Evolutionary conservation across 345 rosid species (phyloP).

Genomic region (Salix exigua): DNA sequence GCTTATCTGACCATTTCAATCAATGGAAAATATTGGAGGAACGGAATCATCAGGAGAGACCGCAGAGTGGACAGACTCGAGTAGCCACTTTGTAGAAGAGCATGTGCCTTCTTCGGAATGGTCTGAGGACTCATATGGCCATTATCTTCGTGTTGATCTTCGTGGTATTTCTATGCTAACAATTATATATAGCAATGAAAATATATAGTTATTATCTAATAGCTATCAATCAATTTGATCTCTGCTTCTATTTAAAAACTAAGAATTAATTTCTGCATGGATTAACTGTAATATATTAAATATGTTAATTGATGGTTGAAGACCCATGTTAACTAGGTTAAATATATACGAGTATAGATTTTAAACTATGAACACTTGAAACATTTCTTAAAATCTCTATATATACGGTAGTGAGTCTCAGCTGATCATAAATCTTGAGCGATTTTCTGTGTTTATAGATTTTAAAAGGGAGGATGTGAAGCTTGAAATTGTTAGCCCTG

Average conservation of each 20-base stretch:
- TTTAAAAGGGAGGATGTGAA: constrained; percentile 45
- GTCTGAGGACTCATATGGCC: constrained; percentile 38
- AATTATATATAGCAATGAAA: not conserved
- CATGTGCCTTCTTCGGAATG: constrained; percentile 43
- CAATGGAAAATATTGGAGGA: constrained; percentile 24
- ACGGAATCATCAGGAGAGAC: not conserved
- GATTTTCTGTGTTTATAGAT: constrained; percentile 7
- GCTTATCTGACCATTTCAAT: not conserved
- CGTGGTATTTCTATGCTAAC: constrained; percentile 36
- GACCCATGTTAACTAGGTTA: too few species aligned
- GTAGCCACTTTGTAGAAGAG: constrained; percentile 19
- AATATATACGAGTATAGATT: too few species aligned
- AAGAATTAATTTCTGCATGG: not conserved
- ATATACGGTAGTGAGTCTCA: not conserved
- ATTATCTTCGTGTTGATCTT: constrained; percentile 49
- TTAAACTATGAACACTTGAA: too few species aligned
- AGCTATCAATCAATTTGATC: too few species aligned
- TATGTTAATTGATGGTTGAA: too few species aligned
- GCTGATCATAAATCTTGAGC: not conserved
- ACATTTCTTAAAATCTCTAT: too few species aligned
- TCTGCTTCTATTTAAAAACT: not conserved
- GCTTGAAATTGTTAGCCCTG: constrained; percentile 27
- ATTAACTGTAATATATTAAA: too few species aligned
- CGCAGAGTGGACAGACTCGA: not conserved
- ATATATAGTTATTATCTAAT: not conserved